Conservation (phyloP, 2,329 filamentous ascomycete genomes). For the Verticillium dahliae region DNA sequence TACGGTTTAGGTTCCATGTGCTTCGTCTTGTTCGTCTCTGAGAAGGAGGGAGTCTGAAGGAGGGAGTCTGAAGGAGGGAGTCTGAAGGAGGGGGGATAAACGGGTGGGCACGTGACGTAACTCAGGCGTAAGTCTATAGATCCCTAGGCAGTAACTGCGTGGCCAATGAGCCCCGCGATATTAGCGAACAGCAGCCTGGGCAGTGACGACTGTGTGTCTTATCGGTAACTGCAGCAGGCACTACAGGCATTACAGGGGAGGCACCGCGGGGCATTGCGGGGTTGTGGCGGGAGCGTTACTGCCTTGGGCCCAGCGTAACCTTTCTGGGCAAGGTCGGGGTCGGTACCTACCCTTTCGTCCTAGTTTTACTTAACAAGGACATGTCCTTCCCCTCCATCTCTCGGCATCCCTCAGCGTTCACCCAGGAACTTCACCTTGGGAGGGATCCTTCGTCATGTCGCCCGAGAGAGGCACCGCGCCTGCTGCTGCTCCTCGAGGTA, state of each 20-base stretch:
- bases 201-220: not conserved
- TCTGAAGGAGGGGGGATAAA: not conserved
- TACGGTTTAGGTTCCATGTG: not conserved
- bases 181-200: not conserved
- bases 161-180: not conserved
- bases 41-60: too few relatives aligned
- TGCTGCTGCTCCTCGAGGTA: conserved; percentile 20
- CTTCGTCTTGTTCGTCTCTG: not conserved
- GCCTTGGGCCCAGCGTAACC: not conserved
- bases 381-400: not conserved
- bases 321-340: not conserved
- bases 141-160: not conserved
- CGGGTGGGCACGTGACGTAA: not conserved
- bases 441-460: conserved; percentile 17
- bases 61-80: not conserved
- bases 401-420: not conserved
- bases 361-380: not conserved
- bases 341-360: not conserved
- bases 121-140: not conserved
- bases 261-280: not conserved
- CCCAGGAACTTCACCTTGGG: not conserved
- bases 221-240: not conserved
- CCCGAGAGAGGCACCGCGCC: conserved; percentile 21
- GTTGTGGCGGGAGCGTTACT: not conserved
- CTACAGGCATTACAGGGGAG: not conserved